phyloP scores from a whole-genome alignment of 2,329 filamentous ascomycete genomes.

The Fusarium tuaranense region DNA sequence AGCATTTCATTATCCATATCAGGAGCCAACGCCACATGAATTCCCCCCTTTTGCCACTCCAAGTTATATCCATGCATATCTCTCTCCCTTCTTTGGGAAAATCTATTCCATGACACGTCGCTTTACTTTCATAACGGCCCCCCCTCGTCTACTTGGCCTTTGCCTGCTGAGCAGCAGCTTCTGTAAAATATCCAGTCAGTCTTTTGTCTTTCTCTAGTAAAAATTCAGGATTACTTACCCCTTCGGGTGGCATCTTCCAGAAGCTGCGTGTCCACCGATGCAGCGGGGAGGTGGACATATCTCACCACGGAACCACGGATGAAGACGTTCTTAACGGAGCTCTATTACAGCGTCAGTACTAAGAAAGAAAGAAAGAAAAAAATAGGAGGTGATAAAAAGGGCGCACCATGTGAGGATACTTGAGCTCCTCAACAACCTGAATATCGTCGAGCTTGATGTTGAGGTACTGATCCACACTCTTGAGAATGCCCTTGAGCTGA shows the following conservation, averaged over 20 bases:
- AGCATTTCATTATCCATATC: slow-evolving; percentile 45
- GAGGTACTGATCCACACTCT: slow-evolving; percentile 98
- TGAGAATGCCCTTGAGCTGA: slow-evolving; percentile 92
- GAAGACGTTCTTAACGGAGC: slow-evolving; percentile 93
- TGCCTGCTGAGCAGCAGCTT: slow-evolving; percentile 68
- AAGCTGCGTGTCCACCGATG: slow-evolving; percentile 85
- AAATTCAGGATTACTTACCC: slow-evolving; percentile 64
- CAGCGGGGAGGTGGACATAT: slow-evolving; percentile 88
- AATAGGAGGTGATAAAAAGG: no score
- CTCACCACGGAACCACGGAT: slow-evolving; percentile 93
- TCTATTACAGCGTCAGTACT: slow-evolving; percentile 51
- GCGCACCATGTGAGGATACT: slow-evolving; percentile 90
- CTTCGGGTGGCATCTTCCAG: slow-evolving; percentile 92
- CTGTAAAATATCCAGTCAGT: slow-evolving; percentile 48
- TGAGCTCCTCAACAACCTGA: slow-evolving; percentile 89
- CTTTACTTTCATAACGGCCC: background rate
- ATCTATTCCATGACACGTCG: slow-evolving; percentile 13
- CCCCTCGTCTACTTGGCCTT: slow-evolving; percentile 62
- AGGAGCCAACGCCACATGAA: slow-evolving; percentile 45
- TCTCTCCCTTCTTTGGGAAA: slow-evolving; percentile 12
- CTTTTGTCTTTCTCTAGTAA: background rate
- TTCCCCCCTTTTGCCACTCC: slow-evolving; percentile 32
- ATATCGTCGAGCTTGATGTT: slow-evolving; percentile 99
- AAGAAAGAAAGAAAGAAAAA: no score
- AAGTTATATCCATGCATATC: slow-evolving; percentile 31